Evolutionary conservation across 306 rosid species (phyloP), one percentile per base, ranked within the genome.

Genomic region (Trichosanthes truncata): DNA sequence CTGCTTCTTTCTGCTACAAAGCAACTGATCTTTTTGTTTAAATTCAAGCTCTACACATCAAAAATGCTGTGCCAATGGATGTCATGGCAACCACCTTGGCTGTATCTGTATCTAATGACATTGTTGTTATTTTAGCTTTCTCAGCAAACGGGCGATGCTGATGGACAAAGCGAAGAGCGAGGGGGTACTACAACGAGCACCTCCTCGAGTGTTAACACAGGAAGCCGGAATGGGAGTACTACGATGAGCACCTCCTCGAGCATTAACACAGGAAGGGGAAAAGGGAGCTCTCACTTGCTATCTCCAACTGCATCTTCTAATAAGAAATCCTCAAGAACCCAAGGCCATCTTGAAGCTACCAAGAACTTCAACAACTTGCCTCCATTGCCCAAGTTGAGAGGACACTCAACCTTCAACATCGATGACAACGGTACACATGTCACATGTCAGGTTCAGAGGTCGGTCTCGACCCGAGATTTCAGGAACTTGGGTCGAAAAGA

Each of bases 381-480:
- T 81, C 87, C 91, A 69, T 80, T 88, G 55, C 91, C 91, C 13
- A 86, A 79, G 72, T 81, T 89, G 3, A 88, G 85, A 82, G 66
- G 81, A 45, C 77, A 79, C 79, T 55, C 72, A 29, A 73, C 82
- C 51, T 67, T 48, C 20, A 23, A 83, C 77, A 79, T 68, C 60
- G 83, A 81, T 25, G 89, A 80, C 13, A 83, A 84, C 35, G 75
- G 33, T 86, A 67, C 75, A 43, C 80, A 83, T 85, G 82, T 63
- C 81, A 69, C 84, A 38, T 81, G 79, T 59, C 89, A 72, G 40
- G 74, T 85, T 76, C 84, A 80, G 77, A 92, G 91, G 90, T 92
- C 93, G 51, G 74, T 85, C 79, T 88, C 96, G 78, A 85, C 91
- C 11, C 85, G 94, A 91, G 97, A 92, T 78, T 88, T 85, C 67